Conservation (phyloP, 768 basidiomycete genomes). For the Daedalea quercina region DNA sequence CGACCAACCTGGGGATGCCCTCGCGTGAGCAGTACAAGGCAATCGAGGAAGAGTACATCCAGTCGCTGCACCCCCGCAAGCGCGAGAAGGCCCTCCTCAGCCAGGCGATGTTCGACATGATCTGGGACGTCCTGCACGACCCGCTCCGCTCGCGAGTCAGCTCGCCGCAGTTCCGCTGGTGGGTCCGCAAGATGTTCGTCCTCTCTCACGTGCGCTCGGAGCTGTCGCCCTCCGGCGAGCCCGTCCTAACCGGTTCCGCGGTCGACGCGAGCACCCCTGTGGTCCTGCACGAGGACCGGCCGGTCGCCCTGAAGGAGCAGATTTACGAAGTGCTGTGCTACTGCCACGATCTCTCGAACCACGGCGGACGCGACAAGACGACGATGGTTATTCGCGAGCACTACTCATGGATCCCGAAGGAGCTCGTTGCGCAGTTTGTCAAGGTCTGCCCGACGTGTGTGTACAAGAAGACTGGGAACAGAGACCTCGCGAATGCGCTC, state of each 20-base stretch:
- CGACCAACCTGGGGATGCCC: conserved; percentile 46
- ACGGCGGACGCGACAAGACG: conserved; percentile 80
- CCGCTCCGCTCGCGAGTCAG: conserved; percentile 38
- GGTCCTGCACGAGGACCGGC: conserved; percentile 62
- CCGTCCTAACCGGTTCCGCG: background rate
- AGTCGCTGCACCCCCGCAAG: conserved; percentile 49
- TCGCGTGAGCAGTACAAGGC: conserved; percentile 52
- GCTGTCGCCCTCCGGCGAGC: conserved; percentile 12
- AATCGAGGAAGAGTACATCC: conserved; percentile 53
- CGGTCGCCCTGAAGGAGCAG: conserved; percentile 73
- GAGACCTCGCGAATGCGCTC: conserved; percentile 6
- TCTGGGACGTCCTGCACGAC: conserved; percentile 60
- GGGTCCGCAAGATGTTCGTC: conserved; percentile 79
- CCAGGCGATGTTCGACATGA: conserved; percentile 61
- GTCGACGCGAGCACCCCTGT: conserved; percentile 28
- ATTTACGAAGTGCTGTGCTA: conserved; percentile 74
- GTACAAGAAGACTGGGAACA: conserved; percentile 34
- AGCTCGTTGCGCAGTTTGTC: conserved; percentile 73
- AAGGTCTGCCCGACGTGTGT: conserved; percentile 74
- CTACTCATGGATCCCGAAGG: conserved; percentile 84
- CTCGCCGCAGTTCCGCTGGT: conserved; percentile 72
- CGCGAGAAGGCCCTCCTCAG: conserved; percentile 68
- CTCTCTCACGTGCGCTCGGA: conserved; percentile 28
- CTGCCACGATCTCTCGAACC: conserved; percentile 57
- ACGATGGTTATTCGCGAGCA: conserved; percentile 54